Percentiles rank a stretch among this genome's conserved stretches.
These are phyloP conservation scores for Nothophaeocryptopus gaeumannii DNA, from an alignment of 2,329 filamentous ascomycete genomes.

Conservation along the genomic window DNA sequence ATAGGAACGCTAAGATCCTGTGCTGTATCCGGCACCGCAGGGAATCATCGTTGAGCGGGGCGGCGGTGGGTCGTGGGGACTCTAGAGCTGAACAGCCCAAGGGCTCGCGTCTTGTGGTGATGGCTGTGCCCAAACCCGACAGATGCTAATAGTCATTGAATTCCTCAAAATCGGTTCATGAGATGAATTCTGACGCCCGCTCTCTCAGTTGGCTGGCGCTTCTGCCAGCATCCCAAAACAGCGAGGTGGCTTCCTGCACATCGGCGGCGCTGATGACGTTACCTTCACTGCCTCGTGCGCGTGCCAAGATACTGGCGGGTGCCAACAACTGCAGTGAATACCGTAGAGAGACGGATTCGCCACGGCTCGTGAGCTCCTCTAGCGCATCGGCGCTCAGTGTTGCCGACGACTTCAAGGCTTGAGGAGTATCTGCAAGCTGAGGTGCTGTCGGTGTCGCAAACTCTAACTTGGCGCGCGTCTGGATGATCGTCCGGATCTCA, in stretches of 20 bases:
- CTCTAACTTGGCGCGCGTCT: slow-evolving; percentile 62
- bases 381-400: slow-evolving; percentile 77
- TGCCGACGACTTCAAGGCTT: slow-evolving; percentile 69
- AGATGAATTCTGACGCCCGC: slow-evolving; percentile 34
- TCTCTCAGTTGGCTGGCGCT: slow-evolving; percentile 41
- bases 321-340: slow-evolving; percentile 92
- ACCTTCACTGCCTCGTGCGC: slow-evolving; percentile 53
- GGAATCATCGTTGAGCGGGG: too few species aligned
- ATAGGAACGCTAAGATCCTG: too few species aligned
- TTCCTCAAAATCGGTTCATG: slow-evolving; percentile 28
- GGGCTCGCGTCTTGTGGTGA: too few species aligned
- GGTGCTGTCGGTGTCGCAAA: slow-evolving; percentile 37
- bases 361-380: slow-evolving; percentile 81
- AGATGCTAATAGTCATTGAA: too few species aligned
- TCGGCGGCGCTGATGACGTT: slow-evolving; percentile 51
- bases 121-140: too few species aligned
- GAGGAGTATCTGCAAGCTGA: slow-evolving; percentile 31
- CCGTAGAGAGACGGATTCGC: slow-evolving; percentile 82
- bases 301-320: slow-evolving; percentile 84
- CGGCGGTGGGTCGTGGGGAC: too few species aligned
- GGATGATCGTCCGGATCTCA: slow-evolving; percentile 90
- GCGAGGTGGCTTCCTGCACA: slow-evolving; percentile 49
- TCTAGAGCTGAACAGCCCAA: too few species aligned
- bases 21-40: too few species aligned
- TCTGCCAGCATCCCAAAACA: slow-evolving; percentile 50